Base-by-base conservation (phyloP, 345 rosid species). In the Populus pruinosa region DNA sequence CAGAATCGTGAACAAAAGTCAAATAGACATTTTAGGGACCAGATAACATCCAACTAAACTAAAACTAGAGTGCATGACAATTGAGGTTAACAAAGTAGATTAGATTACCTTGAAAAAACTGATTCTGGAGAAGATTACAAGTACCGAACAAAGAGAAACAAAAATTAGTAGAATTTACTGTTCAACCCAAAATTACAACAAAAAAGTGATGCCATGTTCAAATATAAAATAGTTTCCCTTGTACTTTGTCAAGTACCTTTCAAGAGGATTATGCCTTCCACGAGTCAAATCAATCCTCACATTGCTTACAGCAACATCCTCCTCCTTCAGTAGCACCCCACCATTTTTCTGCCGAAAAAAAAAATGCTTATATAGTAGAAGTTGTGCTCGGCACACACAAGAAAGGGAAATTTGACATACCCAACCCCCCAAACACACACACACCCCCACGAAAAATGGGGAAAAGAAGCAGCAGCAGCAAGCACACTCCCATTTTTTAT, bases 231-330 rank as follows among this genome's bases (percentile, higher is more conserved):
- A 31, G 67, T 66, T 44, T 33, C 71, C 64, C 33, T 74, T 35
- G n/a, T 70, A 62, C 33, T 70, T 62, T 18, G 59, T 63, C 35
- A 68, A 38, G 41, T 90, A 95, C 98, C 97, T 89, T 84, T 93
- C 91, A 16, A 95, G 97, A 69, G 98, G 99, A 81, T 91, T 95
- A 76, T 82, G 80, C 84, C 84, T 88, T 85, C 99, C 99, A 79
- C 88, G 92, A 71, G 97, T 92, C 85, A 93, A 89, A 87, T 93
- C 99, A 77, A 95, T 95, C 86, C 85, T 88, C 67, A 87, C 96
- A 84, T 91, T 95, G 85, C 93, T 86, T 69, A 95, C 96, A 50
- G 85, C 88, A 38, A 95, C 79, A 77, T 95, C 98, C 43, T 93
- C 92, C 87, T 90, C 96, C 81, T 87, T 91, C 67, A 95, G 64